These are phyloP conservation scores for Breynia disticha DNA, from an alignment of 441 rosid species.

Conservation along the genomic window DNA sequence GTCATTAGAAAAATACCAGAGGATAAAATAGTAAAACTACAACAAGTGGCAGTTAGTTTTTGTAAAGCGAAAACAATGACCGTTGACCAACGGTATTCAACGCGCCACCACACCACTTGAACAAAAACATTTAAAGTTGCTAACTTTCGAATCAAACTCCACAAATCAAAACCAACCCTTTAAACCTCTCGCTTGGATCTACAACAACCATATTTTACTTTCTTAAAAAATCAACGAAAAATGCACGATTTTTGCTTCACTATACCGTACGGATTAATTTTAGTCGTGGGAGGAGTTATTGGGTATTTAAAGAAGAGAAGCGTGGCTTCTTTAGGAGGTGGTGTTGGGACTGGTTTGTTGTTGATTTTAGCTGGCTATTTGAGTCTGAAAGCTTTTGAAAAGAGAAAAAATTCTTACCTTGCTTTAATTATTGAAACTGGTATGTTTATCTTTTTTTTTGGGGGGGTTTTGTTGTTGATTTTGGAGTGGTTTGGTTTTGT, in stretches of 20 bases:
- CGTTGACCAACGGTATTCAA: too few species aligned
- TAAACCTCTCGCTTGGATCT: too few species aligned
- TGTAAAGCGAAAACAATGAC: too few species aligned
- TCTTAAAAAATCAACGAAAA: slow-evolving; percentile 11
- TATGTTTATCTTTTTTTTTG: slow-evolving; percentile 11
- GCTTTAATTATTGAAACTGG: slow-evolving; percentile 72
- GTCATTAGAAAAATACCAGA: too few species aligned
- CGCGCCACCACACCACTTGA: too few species aligned
- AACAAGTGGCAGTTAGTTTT: too few species aligned
- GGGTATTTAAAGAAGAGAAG: slow-evolving; percentile 77
- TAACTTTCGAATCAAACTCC: too few species aligned
- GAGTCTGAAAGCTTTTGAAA: slow-evolving; percentile 79
- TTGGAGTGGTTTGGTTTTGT: slow-evolving; percentile 1
- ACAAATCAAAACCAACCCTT: too few species aligned
- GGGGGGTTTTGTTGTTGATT: not conserved
- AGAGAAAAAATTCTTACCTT: slow-evolving; percentile 46
- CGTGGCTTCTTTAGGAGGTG: slow-evolving; percentile 72
- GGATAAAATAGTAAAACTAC: too few species aligned
- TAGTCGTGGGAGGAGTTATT: slow-evolving; percentile 69
- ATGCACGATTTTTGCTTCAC: slow-evolving; percentile 99
- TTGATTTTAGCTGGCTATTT: slow-evolving; percentile 71
- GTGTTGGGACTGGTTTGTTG: slow-evolving; percentile 61
- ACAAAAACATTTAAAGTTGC: too few species aligned
- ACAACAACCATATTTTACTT: too few species aligned
- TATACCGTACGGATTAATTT: slow-evolving; percentile 81